Evolutionary conservation across 202 grass and related monocot species (phyloP).

Genomic region (Schoenoplectus tabernaemontani): DNA sequence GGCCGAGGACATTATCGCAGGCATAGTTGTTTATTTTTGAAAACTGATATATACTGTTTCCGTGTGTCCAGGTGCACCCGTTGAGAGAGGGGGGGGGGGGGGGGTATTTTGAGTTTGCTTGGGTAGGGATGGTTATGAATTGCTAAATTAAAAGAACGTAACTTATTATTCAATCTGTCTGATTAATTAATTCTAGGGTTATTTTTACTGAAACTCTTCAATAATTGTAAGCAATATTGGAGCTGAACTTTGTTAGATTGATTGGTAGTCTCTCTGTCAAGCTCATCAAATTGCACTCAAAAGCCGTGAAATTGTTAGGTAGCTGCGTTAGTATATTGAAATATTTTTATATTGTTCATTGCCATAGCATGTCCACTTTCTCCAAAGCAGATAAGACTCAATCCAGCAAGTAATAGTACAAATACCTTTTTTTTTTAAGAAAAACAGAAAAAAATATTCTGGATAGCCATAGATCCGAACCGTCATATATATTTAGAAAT

Average conservation of each 20-base stretch:
- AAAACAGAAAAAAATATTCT: too few species aligned
- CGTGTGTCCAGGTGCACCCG: too few species aligned
- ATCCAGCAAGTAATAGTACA: neutral
- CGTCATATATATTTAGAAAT: neutral
- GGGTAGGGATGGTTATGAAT: too few species aligned
- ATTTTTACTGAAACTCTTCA: neutral
- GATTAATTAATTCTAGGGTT: neutral
- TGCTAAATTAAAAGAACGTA: too few species aligned
- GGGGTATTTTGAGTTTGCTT: too few species aligned
- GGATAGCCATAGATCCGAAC: neutral
- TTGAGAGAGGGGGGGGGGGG: too few species aligned
- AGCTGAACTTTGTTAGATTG: neutral
- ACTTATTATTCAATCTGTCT: neutral
- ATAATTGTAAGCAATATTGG: neutral
- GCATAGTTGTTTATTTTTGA: neutral
- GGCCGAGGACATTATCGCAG: neutral
- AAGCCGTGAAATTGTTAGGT: constrained; percentile 6
- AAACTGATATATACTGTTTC: too few species aligned
- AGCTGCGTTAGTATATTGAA: constrained; percentile 12
- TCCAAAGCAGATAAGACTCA: constrained; percentile 1
- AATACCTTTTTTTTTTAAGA: too few species aligned
- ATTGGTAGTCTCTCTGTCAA: neutral
- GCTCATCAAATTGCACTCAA: constrained; percentile 11
- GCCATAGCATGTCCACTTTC: neutral
- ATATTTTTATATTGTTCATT: constrained; percentile 1